A percentile compares a stretch with the other conserved stretches of the same genome.
Evolutionary conservation across 495 filamentous ascomycete genomes (phyloP).

Genomic region (Aspergillus biplanus): DNA sequence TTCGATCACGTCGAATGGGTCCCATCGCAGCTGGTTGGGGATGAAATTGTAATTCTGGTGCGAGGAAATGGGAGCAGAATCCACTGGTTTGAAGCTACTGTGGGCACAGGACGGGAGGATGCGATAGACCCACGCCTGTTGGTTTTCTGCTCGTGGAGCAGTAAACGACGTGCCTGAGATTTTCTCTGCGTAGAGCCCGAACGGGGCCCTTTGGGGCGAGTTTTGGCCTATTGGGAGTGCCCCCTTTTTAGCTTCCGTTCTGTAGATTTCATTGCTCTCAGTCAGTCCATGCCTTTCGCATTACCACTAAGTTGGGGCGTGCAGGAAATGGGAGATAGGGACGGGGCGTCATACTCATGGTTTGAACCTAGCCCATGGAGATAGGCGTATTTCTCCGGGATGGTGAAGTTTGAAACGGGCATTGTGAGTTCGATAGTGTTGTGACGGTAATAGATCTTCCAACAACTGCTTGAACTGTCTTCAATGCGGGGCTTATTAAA

Average conservation of each 20-base stretch:
- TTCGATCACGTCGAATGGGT: slow-evolving; percentile 79
- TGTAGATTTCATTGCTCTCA: slow-evolving; percentile 9
- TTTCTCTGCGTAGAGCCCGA: slow-evolving; percentile 90
- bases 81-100: slow-evolving; percentile 65
- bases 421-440: slow-evolving; percentile 29
- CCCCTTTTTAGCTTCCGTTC: slow-evolving; percentile 58
- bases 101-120: slow-evolving; percentile 85
- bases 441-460: too few relatives aligned
- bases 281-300: too few relatives aligned
- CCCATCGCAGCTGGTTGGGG: slow-evolving; percentile 91
- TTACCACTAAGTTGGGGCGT: too few relatives aligned
- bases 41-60: slow-evolving; percentile 60
- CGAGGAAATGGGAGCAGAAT: slow-evolving; percentile 57
- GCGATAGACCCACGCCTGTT: slow-evolving; percentile 91
- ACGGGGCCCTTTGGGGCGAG: slow-evolving; percentile 83
- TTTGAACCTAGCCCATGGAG: slow-evolving; percentile 62
- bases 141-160: slow-evolving; percentile 84
- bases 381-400: slow-evolving; percentile 60
- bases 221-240: slow-evolving; percentile 74
- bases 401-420: slow-evolving; percentile 59
- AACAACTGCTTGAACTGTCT: too few relatives aligned
- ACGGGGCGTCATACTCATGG: slow-evolving; percentile 51
- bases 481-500: too few relatives aligned
- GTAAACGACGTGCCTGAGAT: slow-evolving; percentile 94
- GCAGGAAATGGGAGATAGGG: too few relatives aligned